These are phyloP conservation scores for Trapa bicornis DNA, from an alignment of 345 rosid genomes.

Conservation along the genomic window DNA sequence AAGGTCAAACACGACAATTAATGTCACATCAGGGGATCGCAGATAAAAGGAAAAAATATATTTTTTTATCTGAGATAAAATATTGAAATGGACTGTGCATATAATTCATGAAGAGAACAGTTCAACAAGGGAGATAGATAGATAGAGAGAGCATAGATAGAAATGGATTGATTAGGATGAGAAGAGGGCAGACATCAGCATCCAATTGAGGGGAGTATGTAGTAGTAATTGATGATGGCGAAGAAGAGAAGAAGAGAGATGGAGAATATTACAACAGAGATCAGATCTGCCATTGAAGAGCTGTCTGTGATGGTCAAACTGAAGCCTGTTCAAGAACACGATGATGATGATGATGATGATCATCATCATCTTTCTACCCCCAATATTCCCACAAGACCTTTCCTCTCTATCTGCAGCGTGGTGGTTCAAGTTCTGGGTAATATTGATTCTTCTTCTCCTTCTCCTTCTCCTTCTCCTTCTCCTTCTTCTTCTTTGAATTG, in stretches of 20 bases:
- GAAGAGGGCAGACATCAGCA: background rate
- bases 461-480: background rate
- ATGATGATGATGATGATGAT: constrained; percentile 7
- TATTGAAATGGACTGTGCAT: too few species aligned
- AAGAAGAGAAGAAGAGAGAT: constrained; percentile 57
- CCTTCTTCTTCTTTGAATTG: background rate
- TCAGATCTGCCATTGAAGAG: constrained; percentile 73
- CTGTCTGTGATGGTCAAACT: constrained; percentile 33
- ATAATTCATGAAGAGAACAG: too few species aligned
- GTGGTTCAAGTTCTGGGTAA: constrained; percentile 86
- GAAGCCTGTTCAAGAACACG: constrained; percentile 12
- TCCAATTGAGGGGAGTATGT: background rate
- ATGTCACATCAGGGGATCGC: background rate
- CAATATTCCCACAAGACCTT: constrained; percentile 47
- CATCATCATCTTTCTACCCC: constrained; percentile 17
- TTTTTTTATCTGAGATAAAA: too few species aligned
- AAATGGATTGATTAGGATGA: background rate
- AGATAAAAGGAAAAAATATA: too few species aligned
- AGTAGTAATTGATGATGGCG: constrained; percentile 18
- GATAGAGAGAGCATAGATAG: too few species aligned
- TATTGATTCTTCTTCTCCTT: background rate
- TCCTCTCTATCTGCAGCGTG: constrained; percentile 51
- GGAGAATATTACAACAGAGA: constrained; percentile 42
- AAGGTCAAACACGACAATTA: background rate
- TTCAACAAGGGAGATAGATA: too few species aligned